Evolutionary conservation across 495 filamentous ascomycete species (phyloP), one percentile per base, ranked within the genome.

Genomic region (Talaromyces adpressus): DNA sequence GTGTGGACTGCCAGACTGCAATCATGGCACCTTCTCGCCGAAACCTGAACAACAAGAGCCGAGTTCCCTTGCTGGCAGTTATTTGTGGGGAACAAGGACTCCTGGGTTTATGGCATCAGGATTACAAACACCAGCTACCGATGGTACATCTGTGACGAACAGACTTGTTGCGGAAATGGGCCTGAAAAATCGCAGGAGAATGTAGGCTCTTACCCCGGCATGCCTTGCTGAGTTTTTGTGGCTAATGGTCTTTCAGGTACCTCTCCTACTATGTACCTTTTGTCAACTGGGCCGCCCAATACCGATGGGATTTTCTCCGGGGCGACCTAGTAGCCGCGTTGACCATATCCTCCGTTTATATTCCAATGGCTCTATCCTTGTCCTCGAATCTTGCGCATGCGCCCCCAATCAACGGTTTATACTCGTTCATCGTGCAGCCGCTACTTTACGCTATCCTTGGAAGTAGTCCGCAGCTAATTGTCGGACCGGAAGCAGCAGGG

Each of bases 281-380:
- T 60, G 76, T 96, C 64, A 89, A 87, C 62, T 99, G 94, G 94
- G 86, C 94, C 34, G 77, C 77, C 45, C 88, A 95, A 71, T 99
- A 99, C 70, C 84, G 76, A 64, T 89, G 84, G 85, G 83, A 83
- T 5, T 96, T 87, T 72, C 73, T 98, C 29, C 82, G 87, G 66
- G 94, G 95, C 32, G 94, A 99, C 76, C 79, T 97, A 32, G 80
- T 92, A 9, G 92, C 94, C 12, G 82, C 90, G 53, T 72, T 98
- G 60, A 97, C 94, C 2, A 87, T 99, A 75, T 91, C 93, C 1
- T 96, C 92, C 14, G 92, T 99, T 78, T 99, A 99, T 70, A 90
- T 99, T 41, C 94, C 94, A 27, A 97, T 99, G 93, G 88, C 93
- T 0, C 83, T 99, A 29, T 97, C 93, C 4, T 83, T 92, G 63